These are phyloP conservation scores for Cephalotrichum gorgonifer DNA, from an alignment of 2,329 filamentous ascomycete species.

Conservation along the genomic window DNA sequence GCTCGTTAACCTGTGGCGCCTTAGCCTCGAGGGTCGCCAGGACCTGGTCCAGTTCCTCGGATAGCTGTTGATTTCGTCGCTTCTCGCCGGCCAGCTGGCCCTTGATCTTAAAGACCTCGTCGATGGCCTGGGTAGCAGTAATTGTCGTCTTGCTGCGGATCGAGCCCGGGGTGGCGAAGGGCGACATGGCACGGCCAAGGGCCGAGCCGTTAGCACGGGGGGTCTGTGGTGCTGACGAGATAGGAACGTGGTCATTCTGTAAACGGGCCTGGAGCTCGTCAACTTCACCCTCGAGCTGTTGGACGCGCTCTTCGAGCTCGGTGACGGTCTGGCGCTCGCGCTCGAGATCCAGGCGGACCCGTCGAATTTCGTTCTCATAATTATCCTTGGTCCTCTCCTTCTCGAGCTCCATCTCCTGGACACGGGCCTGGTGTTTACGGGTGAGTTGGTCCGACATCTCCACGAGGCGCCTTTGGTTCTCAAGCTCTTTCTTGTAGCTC, in stretches of 20 bases:
- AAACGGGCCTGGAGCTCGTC: slow-evolving; percentile 40
- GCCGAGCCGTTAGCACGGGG: slow-evolving; percentile 48
- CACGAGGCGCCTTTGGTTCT: slow-evolving; percentile 69
- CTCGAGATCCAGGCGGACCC: slow-evolving; percentile 46
- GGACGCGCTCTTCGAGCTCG: slow-evolving; percentile 36
- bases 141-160: slow-evolving; percentile 43
- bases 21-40: slow-evolving; percentile 76
- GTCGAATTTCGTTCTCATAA: slow-evolving; percentile 48
- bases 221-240: slow-evolving; percentile 45
- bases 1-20: slow-evolving; percentile 78
- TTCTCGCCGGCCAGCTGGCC: slow-evolving; percentile 64
- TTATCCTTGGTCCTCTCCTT: slow-evolving; percentile 52
- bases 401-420: slow-evolving; percentile 60
- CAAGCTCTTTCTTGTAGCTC: slow-evolving; percentile 76
- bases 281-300: slow-evolving; percentile 41
- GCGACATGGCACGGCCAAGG: slow-evolving; percentile 43
- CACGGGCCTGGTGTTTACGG: slow-evolving; percentile 58
- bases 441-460: slow-evolving; percentile 72
- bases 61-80: slow-evolving; percentile 63
- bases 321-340: slow-evolving; percentile 35
- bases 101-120: slow-evolving; percentile 59
- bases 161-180: slow-evolving; percentile 52
- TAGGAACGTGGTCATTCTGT: slow-evolving; percentile 28
- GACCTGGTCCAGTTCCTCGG: slow-evolving; percentile 73
- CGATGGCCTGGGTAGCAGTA: slow-evolving; percentile 52